A percentile compares a stretch with the other conserved stretches of the same genome.
Evolutionary conservation across 1,139 yeast genomes (phyloP).

Genomic region (Blastobotrys elegans): DNA sequence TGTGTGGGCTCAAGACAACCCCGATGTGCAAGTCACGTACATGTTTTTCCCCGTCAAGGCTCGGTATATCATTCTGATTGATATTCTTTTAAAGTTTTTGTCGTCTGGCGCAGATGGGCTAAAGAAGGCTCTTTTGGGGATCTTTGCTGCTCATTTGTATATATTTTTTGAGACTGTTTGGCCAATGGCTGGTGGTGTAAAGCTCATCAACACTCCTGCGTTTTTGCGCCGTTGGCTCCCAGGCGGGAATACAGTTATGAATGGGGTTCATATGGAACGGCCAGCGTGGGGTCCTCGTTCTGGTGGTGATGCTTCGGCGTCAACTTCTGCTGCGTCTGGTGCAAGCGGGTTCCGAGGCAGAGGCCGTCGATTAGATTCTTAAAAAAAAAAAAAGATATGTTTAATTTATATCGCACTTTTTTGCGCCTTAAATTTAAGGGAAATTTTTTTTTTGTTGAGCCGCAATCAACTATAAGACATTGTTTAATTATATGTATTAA

Average conservation of each 20-base stretch:
- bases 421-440: too few species aligned
- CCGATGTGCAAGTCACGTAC: constrained; percentile 24
- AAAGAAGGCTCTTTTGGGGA: constrained; percentile 31
- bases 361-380: constrained; percentile 16
- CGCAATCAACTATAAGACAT: too few species aligned
- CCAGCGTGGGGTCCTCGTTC: background rate
- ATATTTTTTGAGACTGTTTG: constrained; percentile 28
- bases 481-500: too few species aligned
- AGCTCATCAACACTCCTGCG: constrained; percentile 25
- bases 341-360: constrained; percentile 19
- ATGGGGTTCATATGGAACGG: background rate
- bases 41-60: constrained; percentile 33
- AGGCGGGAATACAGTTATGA: constrained; percentile 12
- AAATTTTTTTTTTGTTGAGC: too few species aligned
- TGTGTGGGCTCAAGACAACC: constrained; percentile 37
- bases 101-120: constrained; percentile 29
- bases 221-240: constrained; percentile 21
- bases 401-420: too few species aligned
- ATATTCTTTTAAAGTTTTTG: constrained; percentile 28
- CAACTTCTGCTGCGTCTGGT: background rate
- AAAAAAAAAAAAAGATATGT: too few species aligned
- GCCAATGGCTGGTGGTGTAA: constrained; percentile 25
- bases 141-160: constrained; percentile 34
- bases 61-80: constrained; percentile 33
- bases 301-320: background rate